Evolutionary conservation across 1,284 basidiomycete genomes (phyloP).

Genomic region (Leccinum fuscescens): DNA sequence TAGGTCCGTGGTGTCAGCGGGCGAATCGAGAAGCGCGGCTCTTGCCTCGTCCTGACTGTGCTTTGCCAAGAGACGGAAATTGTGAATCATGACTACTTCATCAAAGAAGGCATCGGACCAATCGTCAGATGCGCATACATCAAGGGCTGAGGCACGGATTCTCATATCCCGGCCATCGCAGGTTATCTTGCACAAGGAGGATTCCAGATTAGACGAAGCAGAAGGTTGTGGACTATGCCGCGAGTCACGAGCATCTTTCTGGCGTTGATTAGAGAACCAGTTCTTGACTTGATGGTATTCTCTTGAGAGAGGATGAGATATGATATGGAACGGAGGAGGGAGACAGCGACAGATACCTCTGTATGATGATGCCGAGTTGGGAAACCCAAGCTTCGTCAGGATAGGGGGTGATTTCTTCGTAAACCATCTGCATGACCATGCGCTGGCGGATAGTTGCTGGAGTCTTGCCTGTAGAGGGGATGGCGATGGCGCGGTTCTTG

Average conservation of each 20-base stretch:
- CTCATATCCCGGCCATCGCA: constrained; percentile 47
- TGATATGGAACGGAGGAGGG: constrained; percentile 3
- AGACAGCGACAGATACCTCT: constrained; percentile 37
- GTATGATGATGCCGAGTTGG: constrained; percentile 47
- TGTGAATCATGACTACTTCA: constrained; percentile 53
- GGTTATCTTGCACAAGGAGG: constrained; percentile 34
- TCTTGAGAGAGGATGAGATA: constrained; percentile 32
- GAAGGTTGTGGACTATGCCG: constrained; percentile 36
- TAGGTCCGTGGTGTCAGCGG: constrained; percentile 25
- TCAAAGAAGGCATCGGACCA: constrained; percentile 60
- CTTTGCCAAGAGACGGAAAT: constrained; percentile 42
- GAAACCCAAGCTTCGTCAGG: constrained; percentile 52
- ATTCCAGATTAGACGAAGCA: constrained; percentile 28
- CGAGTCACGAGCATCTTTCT: constrained; percentile 43
- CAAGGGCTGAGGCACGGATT: constrained; percentile 43
- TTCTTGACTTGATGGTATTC: constrained; percentile 58
- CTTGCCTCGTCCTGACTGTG: constrained; percentile 36
- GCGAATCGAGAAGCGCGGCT: constrained; percentile 27
- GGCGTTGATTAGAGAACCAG: constrained; percentile 60
- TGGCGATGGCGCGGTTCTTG: constrained; percentile 45
- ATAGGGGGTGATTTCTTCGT: constrained; percentile 59
- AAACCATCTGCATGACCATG: constrained; percentile 55
- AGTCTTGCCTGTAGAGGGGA: constrained; percentile 54
- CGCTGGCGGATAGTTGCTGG: constrained; percentile 54
- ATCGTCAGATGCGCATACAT: constrained; percentile 38